Base-by-base conservation (phyloP, 2,329 filamentous ascomycete species). In the Sclerotinia sclerotiorum region DNA sequence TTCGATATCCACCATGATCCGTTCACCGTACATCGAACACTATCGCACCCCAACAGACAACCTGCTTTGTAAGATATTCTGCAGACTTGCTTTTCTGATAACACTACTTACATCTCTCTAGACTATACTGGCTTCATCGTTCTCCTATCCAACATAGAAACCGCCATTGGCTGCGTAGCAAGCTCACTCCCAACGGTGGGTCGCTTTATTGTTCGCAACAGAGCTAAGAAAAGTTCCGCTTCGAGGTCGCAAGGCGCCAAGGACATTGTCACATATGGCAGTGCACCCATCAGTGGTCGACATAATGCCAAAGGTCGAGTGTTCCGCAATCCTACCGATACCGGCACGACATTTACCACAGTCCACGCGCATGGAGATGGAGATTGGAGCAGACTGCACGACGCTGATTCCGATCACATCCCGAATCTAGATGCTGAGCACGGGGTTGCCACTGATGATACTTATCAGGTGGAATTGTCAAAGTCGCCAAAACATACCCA, bases 41-140 rank as follows among this genome's bases (percentile, higher is more conserved):
- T 49, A 60, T 27, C 35, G 32, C 15, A 21, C 35, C 3, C 63
- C 63, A 8, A 27, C 39, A 27, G 63, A 66, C 19, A 76, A 67
- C 70, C 71, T 67, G 72, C 74, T 29, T 39, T 75, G 75, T 77
- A 70, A 72, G 75, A 72, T 15, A 32, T 48, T 27, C 39, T 8
- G 15, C 5, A 39, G 4, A 27, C 7, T 48, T n/a, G 7, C 29
- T 27, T 42, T 8, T 5, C 17, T 46, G 17, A 10, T 5, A 24
- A 32, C 29, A 11, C 11, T 39, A 21, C 42, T 66, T 27, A 66
- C 44, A 35, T 5, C 15, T 27, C 21, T 21, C 42, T 21, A 66
- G 63, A 66, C 15, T 66, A 66, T 21, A 66, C 63, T 21, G 63
- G 63, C 3, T 60, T 49, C 42, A 60, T 66, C 29, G 63, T 66